Evolutionary conservation across 1,139 yeast genomes (phyloP).

Genomic region (Torulaspora globosa): DNA sequence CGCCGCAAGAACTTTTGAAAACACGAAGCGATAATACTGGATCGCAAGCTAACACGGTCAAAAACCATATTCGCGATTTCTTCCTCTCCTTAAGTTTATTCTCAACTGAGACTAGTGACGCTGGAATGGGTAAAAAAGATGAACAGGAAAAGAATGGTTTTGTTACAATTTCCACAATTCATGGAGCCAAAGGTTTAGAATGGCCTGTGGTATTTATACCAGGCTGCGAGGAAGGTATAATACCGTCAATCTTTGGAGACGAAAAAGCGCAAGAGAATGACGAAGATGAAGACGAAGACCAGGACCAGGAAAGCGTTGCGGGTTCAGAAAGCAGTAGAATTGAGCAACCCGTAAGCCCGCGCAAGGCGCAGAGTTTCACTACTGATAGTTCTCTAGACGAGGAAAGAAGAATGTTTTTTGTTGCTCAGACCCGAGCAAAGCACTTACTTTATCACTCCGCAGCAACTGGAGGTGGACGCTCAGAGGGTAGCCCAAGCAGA

Average conservation of each 20-base stretch:
- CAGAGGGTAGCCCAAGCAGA: conserved; percentile 31
- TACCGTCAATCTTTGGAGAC: conserved; percentile 51
- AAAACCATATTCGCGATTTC: conserved; percentile 47
- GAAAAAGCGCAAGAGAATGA: conserved; percentile 51
- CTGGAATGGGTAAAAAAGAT: conserved; percentile 22
- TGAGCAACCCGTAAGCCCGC: conserved; percentile 16
- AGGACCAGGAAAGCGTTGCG: conserved; percentile 20
- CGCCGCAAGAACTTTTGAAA: conserved; percentile 4
- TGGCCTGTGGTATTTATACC: conserved; percentile 92
- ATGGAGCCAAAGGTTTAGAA: conserved; percentile 88
- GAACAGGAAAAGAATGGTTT: conserved; percentile 25
- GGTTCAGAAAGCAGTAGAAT: neutral
- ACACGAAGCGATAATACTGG: neutral
- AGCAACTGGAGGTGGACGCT: conserved; percentile 24
- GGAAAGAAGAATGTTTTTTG: conserved; percentile 81
- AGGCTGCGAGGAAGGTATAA: conserved; percentile 54
- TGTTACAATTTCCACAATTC: conserved; percentile 67
- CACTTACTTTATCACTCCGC: conserved; percentile 40
- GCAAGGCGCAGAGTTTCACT: conserved; percentile 17
- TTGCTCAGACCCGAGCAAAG: conserved; percentile 83
- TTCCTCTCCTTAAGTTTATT: conserved; percentile 61
- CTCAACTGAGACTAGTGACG: conserved; percentile 29
- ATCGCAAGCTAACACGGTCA: conserved; percentile 6
- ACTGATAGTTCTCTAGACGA: conserved; percentile 47
- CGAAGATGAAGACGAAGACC: conserved; percentile 19